These are phyloP conservation scores for Cercospora sp. DNA, from an alignment of 2,329 filamentous ascomycete species.

Conservation along the genomic window DNA sequence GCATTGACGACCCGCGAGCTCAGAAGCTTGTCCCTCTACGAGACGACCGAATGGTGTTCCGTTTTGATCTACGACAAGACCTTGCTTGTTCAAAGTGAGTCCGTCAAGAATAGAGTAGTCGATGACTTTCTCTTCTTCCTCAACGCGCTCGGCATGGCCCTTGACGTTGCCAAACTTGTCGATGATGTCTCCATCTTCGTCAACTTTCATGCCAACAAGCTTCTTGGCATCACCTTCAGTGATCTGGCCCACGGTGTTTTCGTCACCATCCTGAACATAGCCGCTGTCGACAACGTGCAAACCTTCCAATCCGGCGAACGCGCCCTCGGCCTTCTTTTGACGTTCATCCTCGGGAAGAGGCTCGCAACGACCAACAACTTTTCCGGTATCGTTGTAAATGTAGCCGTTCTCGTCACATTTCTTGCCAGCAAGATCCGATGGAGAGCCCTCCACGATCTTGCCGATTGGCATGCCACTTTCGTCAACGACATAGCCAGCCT, in stretches of 20 bases:
- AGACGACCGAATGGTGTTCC: conserved; percentile 58
- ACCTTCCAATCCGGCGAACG: conserved; percentile 66
- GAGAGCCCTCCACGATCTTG: conserved; percentile 58
- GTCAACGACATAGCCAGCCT: conserved; percentile 60
- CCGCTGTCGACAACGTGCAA: conserved; percentile 69
- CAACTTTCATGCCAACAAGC: conserved; percentile 59
- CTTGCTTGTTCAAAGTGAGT: conserved; percentile 58
- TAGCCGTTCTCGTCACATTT: conserved; percentile 57
- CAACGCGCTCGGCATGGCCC: conserved; percentile 59
- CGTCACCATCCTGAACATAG: conserved; percentile 74
- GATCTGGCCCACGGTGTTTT: conserved; percentile 61
- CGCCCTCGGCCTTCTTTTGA: conserved; percentile 60
- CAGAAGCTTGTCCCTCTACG: conserved; percentile 57
- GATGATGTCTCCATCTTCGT: conserved; percentile 63
- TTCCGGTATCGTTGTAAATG: conserved; percentile 58
- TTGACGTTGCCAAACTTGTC: conserved; percentile 64
- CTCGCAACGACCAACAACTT: conserved; percentile 59
- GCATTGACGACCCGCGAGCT: conserved; percentile 57
- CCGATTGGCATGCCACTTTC: conserved; percentile 56
- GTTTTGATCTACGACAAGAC: conserved; percentile 55
- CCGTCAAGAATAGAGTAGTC: conserved; percentile 58
- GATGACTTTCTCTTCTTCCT: conserved; percentile 42
- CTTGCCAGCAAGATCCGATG: conserved; percentile 57
- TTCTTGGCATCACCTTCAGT: conserved; percentile 61
- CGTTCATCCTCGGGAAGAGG: conserved; percentile 60